phyloP scores from a whole-genome alignment of 2,329 filamentous ascomycete species.

The Claviceps paspali region DNA sequence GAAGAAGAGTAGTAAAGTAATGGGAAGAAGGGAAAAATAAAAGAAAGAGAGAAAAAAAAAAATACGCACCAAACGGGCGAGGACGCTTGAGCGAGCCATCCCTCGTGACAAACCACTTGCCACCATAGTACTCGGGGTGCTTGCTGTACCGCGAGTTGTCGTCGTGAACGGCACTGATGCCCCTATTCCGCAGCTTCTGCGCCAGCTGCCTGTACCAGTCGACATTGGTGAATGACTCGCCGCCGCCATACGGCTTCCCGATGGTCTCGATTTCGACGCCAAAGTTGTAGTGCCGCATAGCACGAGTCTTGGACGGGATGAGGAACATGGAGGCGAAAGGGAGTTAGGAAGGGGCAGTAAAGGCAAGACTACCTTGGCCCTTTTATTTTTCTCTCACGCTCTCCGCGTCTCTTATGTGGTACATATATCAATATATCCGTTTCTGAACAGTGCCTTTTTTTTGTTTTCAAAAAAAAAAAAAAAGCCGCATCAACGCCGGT shows the following conservation, averaged over 20 bases:
- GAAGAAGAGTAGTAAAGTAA: no score
- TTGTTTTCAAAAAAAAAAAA: no score
- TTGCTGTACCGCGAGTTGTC: constrained; percentile 24
- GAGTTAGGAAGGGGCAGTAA: background rate
- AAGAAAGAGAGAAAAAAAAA: background rate
- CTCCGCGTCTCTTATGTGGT: no score
- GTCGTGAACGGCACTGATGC: constrained; percentile 22
- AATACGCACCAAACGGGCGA: constrained; percentile 18
- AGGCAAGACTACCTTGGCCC: no score
- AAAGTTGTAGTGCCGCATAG: constrained; percentile 22
- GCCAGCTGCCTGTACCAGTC: constrained; percentile 26
- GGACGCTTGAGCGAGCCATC: constrained; percentile 24
- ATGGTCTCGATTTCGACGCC: constrained; percentile 25
- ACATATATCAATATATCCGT: no score
- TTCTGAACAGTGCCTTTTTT: no score
- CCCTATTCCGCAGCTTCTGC: constrained; percentile 22
- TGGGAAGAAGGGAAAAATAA: no score
- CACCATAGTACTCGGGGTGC: constrained; percentile 25
- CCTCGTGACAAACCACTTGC: constrained; percentile 26
- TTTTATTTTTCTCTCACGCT: no score
- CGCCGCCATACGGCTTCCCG: constrained; percentile 21
- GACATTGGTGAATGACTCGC: constrained; percentile 21
- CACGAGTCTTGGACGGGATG: background rate
- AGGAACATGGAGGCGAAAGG: background rate
- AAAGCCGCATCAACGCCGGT: no score